Evolutionary conservation across 345 rosid genomes (phyloP).

Genomic region (Sisymbrium irio): DNA sequence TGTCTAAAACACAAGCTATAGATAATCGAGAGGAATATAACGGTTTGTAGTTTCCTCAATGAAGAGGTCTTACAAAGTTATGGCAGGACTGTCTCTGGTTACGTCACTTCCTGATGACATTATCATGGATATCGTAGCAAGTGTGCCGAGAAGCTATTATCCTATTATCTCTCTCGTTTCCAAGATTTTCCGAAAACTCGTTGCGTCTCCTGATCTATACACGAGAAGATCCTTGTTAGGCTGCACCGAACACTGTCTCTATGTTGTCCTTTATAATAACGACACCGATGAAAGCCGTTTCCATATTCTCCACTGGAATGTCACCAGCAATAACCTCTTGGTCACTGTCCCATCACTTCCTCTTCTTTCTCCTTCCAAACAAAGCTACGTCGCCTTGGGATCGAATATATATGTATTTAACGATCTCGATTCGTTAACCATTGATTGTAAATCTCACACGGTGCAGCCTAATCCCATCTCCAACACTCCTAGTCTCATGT

Average conservation of each 20-base stretch:
- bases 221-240: neutral
- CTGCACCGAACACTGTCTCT: neutral
- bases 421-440: neutral
- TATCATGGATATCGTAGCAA: neutral
- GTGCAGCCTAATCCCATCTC: neutral
- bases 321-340: neutral
- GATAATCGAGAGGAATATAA: too few relatives aligned
- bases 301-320: neutral
- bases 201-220: neutral
- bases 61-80: too few relatives aligned
- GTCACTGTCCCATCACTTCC: neutral
- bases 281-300: rapidly evolving
- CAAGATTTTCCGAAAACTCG: neutral
- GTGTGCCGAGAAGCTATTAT: neutral
- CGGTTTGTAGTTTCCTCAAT: too few relatives aligned
- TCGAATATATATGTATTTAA: neutral
- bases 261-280: neutral
- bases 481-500: neutral
- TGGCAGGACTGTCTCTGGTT: neutral
- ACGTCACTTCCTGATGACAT: neutral
- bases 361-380: too few relatives aligned
- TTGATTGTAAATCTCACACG: neutral
- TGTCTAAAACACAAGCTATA: too few relatives aligned
- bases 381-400: neutral
- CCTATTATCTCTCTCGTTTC: neutral